phyloP scores from a whole-genome alignment of 306 rosid species.

The Prunus kanzakura region DNA sequence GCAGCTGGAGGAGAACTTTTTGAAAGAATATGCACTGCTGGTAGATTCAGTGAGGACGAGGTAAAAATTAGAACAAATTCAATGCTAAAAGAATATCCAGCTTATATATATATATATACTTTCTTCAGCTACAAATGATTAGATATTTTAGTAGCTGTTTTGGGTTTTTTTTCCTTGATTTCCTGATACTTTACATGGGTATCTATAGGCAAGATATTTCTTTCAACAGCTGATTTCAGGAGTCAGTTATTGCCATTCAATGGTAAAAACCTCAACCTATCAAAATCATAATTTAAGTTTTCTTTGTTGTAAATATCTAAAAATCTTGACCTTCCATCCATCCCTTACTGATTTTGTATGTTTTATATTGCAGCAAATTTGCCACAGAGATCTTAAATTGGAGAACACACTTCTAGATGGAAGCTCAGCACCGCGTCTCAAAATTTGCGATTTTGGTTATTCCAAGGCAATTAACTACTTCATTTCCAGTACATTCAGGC shows the following conservation, averaged over 20 bases:
- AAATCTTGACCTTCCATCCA: background rate
- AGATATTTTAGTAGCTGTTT: background rate
- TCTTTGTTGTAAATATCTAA: background rate
- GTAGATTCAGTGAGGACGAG: conserved; percentile 98
- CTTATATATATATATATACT: background rate
- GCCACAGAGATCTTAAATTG: conserved; percentile 97
- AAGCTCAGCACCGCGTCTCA: conserved; percentile 87
- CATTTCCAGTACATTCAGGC: background rate
- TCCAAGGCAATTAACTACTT: conserved; percentile 61
- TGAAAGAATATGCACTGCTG: conserved; percentile 91
- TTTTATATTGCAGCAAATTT: conserved; percentile 65
- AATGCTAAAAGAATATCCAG: no score
- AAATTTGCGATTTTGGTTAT: conserved; percentile 94
- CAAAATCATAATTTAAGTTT: background rate
- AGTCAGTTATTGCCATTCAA: conserved; percentile 92
- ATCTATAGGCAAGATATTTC: conserved; percentile 72
- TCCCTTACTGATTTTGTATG: background rate
- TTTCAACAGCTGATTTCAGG: conserved; percentile 96
- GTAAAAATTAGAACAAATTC: conserved; percentile 32
- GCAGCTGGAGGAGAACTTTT: conserved; percentile 96
- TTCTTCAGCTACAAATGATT: background rate
- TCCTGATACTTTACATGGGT: background rate
- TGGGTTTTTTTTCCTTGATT: background rate
- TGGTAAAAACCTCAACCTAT: conserved; percentile 47
- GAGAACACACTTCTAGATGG: conserved; percentile 98